phyloP scores from a whole-genome alignment of 1,284 basidiomycete species.

The Cutaneotrichosporon spelunceum region DNA sequence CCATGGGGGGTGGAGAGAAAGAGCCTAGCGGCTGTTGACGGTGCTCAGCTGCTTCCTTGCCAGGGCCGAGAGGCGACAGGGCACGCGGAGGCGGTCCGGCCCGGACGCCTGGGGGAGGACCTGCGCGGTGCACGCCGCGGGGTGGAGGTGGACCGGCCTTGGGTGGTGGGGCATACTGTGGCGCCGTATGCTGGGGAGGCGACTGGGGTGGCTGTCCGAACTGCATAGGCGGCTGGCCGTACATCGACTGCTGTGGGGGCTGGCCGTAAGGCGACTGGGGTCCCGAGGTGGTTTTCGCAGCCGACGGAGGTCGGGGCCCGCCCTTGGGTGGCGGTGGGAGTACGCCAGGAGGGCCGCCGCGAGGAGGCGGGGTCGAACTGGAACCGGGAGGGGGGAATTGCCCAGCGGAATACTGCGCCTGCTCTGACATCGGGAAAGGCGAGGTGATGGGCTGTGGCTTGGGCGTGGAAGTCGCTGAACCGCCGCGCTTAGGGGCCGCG shows the following conservation, averaged over 20 bases:
- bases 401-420: conserved; percentile 7
- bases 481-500: conserved; percentile 57
- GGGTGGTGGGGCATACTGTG: conserved; percentile 34
- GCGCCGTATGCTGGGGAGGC: conserved; percentile 15
- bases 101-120: conserved; percentile 54
- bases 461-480: conserved; percentile 52
- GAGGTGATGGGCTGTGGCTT: conserved; percentile 74
- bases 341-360: conserved; percentile 39
- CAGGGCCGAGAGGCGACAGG: conserved; percentile 45
- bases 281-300: conserved; percentile 9
- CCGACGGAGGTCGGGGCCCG: conserved; percentile 49
- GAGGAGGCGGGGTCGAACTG: conserved; percentile 38
- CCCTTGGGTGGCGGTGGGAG: conserved; percentile 49
- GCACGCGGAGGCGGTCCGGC: conserved; percentile 55
- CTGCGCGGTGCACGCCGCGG: conserved; percentile 29
- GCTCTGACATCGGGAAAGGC: conserved; percentile 74
- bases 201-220: conserved; percentile 14
- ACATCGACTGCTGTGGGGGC: conserved; percentile 9
- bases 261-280: conserved; percentile 2
- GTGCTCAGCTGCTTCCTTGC: conserved; percentile 23
- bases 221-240: conserved; percentile 17
- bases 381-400: conserved; percentile 33
- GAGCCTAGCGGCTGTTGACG: conserved; percentile 10
- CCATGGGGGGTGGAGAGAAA: conserved; percentile 25
- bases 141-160: conserved; percentile 34